Percentiles rank a stretch among this genome's conserved stretches.
Evolutionary conservation across 257 asterid genomes (phyloP).

Genomic region (Nicotiana attenuata): DNA sequence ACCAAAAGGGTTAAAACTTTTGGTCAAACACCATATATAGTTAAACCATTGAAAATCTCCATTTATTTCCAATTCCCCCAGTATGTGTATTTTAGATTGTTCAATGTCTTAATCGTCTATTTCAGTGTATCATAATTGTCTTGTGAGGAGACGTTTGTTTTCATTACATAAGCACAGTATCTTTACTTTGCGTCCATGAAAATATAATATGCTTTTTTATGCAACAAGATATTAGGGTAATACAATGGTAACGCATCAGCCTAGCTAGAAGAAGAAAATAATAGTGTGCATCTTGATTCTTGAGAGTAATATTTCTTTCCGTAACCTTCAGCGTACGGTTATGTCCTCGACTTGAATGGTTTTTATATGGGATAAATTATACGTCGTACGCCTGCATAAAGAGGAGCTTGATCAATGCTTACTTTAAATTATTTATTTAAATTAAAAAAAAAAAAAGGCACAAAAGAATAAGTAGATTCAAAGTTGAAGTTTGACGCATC

Average conservation of each 20-base stretch:
- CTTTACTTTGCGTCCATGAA: not conserved
- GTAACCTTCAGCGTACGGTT: not conserved
- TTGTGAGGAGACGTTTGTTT: not conserved
- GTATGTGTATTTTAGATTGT: not conserved
- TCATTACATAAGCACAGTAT: not conserved
- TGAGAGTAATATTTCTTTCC: not conserved
- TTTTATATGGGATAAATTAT: not conserved
- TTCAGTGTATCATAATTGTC: not conserved
- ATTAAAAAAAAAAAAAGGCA: not conserved
- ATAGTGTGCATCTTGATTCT: not conserved
- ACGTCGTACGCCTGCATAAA: slow-evolving; percentile 4
- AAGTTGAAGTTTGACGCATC: not conserved
- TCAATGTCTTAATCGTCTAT: not conserved
- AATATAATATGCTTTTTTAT: not conserved
- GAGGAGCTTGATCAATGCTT: not conserved
- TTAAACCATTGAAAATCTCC: not conserved
- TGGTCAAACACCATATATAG: not conserved
- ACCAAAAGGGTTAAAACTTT: no score
- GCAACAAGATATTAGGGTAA: not conserved
- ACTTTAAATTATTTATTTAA: not conserved
- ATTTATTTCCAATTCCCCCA: not conserved
- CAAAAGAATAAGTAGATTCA: not conserved
- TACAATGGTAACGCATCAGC: not conserved
- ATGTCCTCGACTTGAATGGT: not conserved
- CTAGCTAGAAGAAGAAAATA: not conserved